Conservation (phyloP, 345 rosid genomes). For the Arabidopsis arenosa region DNA sequence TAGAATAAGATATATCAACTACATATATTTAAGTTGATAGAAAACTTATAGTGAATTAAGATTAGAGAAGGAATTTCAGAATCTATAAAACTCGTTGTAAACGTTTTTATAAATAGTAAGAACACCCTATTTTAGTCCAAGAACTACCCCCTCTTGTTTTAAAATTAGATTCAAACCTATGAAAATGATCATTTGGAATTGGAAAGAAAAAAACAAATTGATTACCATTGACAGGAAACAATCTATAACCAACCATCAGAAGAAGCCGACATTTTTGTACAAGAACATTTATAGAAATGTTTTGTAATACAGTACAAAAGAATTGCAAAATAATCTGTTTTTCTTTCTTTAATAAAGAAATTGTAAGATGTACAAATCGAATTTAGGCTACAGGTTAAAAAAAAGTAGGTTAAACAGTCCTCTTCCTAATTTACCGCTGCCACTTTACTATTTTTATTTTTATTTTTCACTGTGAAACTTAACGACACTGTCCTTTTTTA, state of each 20-base stretch:
- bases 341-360: background rate
- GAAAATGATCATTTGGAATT: background rate
- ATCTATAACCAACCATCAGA: conserved; percentile 20
- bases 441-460: background rate
- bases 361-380: conserved; percentile 2
- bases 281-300: conserved; percentile 44
- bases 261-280: conserved; percentile 24
- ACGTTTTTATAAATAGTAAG: background rate
- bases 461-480: conserved; percentile 12
- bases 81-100: background rate
- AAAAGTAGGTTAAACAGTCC: conserved; percentile 17
- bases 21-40: background rate
- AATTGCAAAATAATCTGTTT: background rate
- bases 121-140: background rate
- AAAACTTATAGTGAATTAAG: background rate
- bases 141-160: background rate
- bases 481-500: conserved; percentile 33
- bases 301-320: conserved; percentile 18
- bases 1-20: background rate
- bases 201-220: background rate
- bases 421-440: conserved; percentile 37
- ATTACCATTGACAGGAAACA: conserved; percentile 5
- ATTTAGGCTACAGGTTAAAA: conserved; percentile 27
- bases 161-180: background rate
- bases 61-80: background rate